phyloP scores from a whole-genome alignment of 345 rosid genomes.

The Hypericum androsaemum region DNA sequence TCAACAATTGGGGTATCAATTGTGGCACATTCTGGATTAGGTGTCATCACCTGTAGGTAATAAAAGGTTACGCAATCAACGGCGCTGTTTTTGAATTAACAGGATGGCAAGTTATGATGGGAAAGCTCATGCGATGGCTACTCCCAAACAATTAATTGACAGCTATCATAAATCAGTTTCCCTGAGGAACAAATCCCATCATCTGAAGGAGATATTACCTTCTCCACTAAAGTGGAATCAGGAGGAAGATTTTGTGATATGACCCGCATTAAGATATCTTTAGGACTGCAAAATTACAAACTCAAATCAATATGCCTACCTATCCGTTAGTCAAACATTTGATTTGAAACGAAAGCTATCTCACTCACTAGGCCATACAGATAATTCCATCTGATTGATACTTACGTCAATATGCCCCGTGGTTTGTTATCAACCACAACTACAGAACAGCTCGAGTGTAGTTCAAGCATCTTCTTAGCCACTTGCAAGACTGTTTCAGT shows the following conservation, averaged over 20 bases:
- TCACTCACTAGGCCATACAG: constrained; percentile 2
- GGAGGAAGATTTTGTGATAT: constrained; percentile 72
- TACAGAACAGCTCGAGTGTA: constrained; percentile 56
- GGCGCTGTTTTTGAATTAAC: not conserved
- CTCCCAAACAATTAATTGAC: not conserved
- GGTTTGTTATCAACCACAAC: constrained; percentile 71
- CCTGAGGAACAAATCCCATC: not conserved
- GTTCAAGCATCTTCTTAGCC: constrained; percentile 83
- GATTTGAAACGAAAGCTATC: constrained; percentile 4
- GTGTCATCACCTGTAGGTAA: constrained; percentile 79
- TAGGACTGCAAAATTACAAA: constrained; percentile 47
- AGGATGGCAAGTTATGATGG: not conserved
- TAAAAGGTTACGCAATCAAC: constrained; percentile 6
- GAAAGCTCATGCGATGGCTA: not conserved
- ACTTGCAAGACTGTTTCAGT: constrained; percentile 65
- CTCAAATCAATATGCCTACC: constrained; percentile 8
- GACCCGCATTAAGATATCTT: constrained; percentile 96
- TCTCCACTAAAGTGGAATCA: constrained; percentile 64
- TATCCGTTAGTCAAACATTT: not conserved
- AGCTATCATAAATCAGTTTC: no score
- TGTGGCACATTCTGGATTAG: constrained; percentile 85
- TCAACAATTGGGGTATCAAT: constrained; percentile 87
- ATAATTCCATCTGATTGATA: constrained; percentile 1
- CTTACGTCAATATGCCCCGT: constrained; percentile 86
- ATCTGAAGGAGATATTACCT: constrained; percentile 36